These are phyloP conservation scores for Aspergillus ochraceus DNA, from an alignment of 2,329 filamentous ascomycete genomes.

Conservation along the genomic window DNA sequence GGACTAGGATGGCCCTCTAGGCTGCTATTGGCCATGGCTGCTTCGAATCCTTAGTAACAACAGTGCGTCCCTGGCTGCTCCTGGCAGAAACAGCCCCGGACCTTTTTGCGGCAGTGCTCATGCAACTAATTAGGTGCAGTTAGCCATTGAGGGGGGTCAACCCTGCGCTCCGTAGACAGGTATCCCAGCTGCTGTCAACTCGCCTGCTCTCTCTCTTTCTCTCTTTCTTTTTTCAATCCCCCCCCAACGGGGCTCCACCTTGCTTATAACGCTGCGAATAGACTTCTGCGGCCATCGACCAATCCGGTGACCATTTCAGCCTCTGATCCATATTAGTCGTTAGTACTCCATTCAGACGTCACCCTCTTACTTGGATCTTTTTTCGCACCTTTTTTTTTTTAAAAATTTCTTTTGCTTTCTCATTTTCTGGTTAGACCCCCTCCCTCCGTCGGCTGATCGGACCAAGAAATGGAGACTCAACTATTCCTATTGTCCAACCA, in stretches of 20 bases:
- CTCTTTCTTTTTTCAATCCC: background rate
- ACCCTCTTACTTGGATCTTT: background rate
- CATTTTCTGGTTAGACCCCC: background rate
- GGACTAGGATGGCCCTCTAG: background rate
- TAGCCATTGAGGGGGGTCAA: background rate
- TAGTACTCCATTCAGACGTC: background rate
- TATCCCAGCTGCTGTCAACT: constrained; percentile 1
- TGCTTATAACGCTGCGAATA: constrained; percentile 9
- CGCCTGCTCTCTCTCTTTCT: background rate
- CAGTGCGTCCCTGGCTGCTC: background rate
- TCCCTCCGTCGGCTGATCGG: background rate
- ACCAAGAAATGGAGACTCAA: background rate
- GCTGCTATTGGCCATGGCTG: background rate
- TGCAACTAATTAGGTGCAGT: constrained; percentile 6
- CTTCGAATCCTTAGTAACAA: background rate
- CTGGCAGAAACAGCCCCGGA: constrained; percentile 1
- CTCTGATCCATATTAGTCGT: constrained; percentile 4
- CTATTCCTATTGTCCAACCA: background rate
- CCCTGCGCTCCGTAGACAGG: background rate
- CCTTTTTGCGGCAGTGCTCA: constrained; percentile 11
- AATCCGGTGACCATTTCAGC: constrained; percentile 6
- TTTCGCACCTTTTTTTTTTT: too few relatives aligned
- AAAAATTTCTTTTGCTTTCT: background rate
- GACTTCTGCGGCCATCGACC: constrained; percentile 6
- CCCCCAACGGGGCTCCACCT: constrained; percentile 6